Base-by-base conservation (phyloP, 2,329 filamentous ascomycete genomes). In the Ophioceras dolichostomum region DNA sequence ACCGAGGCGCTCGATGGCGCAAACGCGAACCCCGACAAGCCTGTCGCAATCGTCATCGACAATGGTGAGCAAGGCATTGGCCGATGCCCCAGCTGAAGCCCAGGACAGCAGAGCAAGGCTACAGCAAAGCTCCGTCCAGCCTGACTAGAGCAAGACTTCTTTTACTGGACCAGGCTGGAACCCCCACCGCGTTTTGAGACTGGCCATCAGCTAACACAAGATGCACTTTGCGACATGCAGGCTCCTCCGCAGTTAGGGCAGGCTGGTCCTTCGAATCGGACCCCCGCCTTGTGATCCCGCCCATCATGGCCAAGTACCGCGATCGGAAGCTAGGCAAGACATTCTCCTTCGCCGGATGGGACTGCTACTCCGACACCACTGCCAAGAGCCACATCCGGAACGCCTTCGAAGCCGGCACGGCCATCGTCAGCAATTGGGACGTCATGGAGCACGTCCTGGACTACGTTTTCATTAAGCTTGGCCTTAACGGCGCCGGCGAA, bases 371-470 rank as follows among this genome's bases (percentile, higher is more conserved):
- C 45, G 91, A 98, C 60, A 91, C 89, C 19, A 94, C 87, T 1
- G 87, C 91, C 17, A 75, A 85, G 39, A 85, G 87, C 10, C 91
- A 96, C 56, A 80, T 94, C 41, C 81, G 89, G 55, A 83, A 85
- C 56, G 81, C 88, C 1, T 96, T 95, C 50, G 91, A 98, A 56
- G 74, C 81, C 2, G 88, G 88, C 18, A 89, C 81, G 32, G 89
- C 88, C 45, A 81, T 98, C 34, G 77, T 96, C 42, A 88, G 85
- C 57, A 96, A 96, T 55, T 98, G 93, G 87, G 91, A 98, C 58
- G 88, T 87, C 24, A 87, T 94, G 76, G 91, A 98, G 59, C 87
- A 89, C 41, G 70, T 95, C 5, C 62, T 98, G 33, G 91, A 98
- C 61, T 95, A 95, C 58, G 73, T 88, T 30, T 98, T 98, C 57